A percentile compares a stretch with the other conserved stretches of the same genome.
Evolutionary conservation across 2,329 filamentous ascomycete genomes (phyloP).

Genomic region (Fusarium tuaranense): DNA sequence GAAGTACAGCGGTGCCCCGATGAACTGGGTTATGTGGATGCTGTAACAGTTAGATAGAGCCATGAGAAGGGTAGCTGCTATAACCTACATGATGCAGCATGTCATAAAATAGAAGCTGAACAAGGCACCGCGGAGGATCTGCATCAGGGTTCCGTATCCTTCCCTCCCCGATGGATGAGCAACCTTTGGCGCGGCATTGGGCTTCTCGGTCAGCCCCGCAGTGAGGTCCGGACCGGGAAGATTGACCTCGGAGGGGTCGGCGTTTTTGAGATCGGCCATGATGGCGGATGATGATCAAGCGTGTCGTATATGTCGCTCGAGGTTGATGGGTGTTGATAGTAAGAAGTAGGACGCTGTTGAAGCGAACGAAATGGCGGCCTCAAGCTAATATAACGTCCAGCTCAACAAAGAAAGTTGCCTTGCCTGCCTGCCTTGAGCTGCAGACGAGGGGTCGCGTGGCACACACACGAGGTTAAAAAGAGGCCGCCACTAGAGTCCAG

Average conservation of each 20-base stretch:
- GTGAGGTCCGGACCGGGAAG: conserved; percentile 48
- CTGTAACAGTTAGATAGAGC: conserved; percentile 51
- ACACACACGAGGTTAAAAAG: conserved; percentile 10
- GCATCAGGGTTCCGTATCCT: conserved; percentile 62
- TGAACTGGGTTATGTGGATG: conserved; percentile 77
- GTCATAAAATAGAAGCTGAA: conserved; percentile 65
- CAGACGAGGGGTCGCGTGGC: conserved; percentile 38
- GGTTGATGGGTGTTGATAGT: too few species aligned
- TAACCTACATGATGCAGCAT: conserved; percentile 62
- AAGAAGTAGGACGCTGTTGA: background rate
- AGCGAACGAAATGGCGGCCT: conserved; percentile 6
- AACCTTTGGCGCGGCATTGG: conserved; percentile 19
- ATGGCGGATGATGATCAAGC: conserved; percentile 1
- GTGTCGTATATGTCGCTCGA: conserved; percentile 9
- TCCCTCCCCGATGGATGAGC: conserved; percentile 67
- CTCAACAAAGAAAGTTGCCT: conserved; percentile 4
- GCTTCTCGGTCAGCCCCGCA: conserved; percentile 38
- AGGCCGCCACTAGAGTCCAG: conserved; percentile 19
- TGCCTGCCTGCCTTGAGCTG: conserved; percentile 6
- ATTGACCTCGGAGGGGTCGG: conserved; percentile 38
- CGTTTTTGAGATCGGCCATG: conserved; percentile 44
- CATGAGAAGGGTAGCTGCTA: background rate
- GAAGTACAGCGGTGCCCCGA: conserved; percentile 81
- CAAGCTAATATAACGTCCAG: conserved; percentile 26
- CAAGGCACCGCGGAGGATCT: conserved; percentile 64